Base-by-base conservation (phyloP, 1,284 basidiomycete species). In the Cryptococcus deneoformans region DNA sequence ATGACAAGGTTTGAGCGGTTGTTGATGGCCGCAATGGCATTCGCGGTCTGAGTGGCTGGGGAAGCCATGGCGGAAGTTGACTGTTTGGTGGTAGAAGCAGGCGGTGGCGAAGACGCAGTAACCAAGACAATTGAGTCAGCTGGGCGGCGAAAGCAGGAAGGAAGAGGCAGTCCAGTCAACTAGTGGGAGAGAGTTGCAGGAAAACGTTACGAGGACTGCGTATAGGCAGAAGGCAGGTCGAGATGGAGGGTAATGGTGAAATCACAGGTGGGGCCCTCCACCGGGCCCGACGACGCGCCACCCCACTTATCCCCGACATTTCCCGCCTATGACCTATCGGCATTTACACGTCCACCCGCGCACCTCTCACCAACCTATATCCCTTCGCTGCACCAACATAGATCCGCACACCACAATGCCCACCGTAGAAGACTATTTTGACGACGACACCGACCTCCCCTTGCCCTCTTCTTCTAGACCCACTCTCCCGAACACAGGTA, bases 371-470 rank as follows among this genome's bases (percentile, higher is more conserved):
- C 46, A 34, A 24, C 12, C n/a, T 14, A 29, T 36, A 49, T 16
- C 24, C 24, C 34, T 36, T 39, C 52, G 11, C 37, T 12, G 29
- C 36, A n/a, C 42, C 10, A 5, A 37, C 29, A 29, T 29, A 29
- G 29, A 29, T 29, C 29, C 29, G 63, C 29, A 29, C 29, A 29
- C 29, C 29, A 70, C 36, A 42, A 77, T 77, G 73, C 75, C 76
- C 5, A 76, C 76, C 14, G 72, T 77, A 59, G 77, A 78, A 63
- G 73, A 78, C 56, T 72, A 75, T 60, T 93, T 92, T 72, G 89
- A 92, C 83, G 90, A 93, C 79, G 90, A 92, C 69, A 89, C 89
- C 14, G 90, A 93, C 73, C 82, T 92, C 44, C 75, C 77, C 6
- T 67, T 77, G 43, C 76, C 77, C 34, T 68, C 67, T 20, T 45